These are phyloP conservation scores for Piromyces finnis DNA, from an alignment of 192 early-diverging fungal genomes.

Conservation along the genomic window DNA sequence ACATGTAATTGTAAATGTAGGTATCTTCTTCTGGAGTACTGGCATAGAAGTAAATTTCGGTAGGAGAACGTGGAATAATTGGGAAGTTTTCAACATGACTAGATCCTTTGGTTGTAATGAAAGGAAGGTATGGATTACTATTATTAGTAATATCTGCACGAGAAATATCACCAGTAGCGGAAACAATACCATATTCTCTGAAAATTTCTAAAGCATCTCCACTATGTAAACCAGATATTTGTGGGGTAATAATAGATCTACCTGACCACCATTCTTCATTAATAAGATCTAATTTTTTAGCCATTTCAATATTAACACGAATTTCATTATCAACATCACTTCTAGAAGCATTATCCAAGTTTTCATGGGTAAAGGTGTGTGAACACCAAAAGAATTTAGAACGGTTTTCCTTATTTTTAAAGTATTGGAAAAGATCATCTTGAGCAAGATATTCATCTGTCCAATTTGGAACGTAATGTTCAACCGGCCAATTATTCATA, in stretches of 20 bases:
- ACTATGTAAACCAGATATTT: constrained; percentile 3
- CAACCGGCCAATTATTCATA: neutral
- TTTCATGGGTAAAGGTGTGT: constrained; percentile 1
- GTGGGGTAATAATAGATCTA: neutral
- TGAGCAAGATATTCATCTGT: neutral
- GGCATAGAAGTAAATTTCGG: neutral
- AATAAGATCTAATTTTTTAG: neutral
- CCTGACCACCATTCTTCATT: constrained; percentile 1
- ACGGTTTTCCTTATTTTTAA: neutral
- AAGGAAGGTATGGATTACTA: neutral
- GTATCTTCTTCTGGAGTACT: neutral
- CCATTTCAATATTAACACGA: neutral
- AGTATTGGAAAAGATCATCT: neutral
- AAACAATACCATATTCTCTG: neutral
- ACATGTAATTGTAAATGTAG: neutral
- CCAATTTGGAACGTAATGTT: neutral
- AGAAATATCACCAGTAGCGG: neutral
- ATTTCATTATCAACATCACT: constrained; percentile 1
- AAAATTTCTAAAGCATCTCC: neutral
- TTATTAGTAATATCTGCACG: neutral
- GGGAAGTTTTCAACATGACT: neutral
- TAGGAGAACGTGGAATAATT: neutral
- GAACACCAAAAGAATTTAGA: neutral
- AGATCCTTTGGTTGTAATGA: neutral
- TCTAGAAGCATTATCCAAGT: neutral